Evolutionary conservation across 169 alveolate species (phyloP).

Genomic region (Plasmodium gonderi): DNA sequence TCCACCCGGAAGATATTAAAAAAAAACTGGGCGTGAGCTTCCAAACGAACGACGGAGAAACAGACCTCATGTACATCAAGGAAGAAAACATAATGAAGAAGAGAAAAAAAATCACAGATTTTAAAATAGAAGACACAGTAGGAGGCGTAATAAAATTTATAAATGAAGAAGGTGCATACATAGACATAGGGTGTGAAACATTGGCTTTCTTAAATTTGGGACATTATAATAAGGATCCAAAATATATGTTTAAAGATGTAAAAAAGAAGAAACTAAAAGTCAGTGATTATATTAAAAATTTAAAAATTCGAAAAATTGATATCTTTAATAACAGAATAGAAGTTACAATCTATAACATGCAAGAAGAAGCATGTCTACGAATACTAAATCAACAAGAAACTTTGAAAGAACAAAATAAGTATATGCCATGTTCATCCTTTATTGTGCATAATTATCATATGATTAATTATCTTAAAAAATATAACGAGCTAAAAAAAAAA

Average conservation of each 20-base stretch:
- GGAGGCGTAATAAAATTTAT: constrained; percentile 20
- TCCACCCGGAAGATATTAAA: neutral
- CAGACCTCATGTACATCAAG: constrained; percentile 58
- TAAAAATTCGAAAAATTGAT: constrained; percentile 51
- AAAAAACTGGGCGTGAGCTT: constrained; percentile 25
- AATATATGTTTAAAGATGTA: neutral
- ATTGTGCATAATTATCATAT: constrained; percentile 43
- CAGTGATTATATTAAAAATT: constrained; percentile 35
- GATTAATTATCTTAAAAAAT: constrained; percentile 49
- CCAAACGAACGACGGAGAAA: constrained; percentile 2
- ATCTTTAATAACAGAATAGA: constrained; percentile 39
- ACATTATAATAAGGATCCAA: constrained; percentile 66
- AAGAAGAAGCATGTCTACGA: constrained; percentile 64
- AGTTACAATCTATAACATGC: constrained; percentile 16
- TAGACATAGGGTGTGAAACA: constrained; percentile 72
- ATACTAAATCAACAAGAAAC: constrained; percentile 57
- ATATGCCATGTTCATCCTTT: constrained; percentile 47
- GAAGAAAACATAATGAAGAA: constrained; percentile 13
- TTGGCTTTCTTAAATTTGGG: constrained; percentile 64
- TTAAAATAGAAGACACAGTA: constrained; percentile 53
- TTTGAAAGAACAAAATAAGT: constrained; percentile 54
- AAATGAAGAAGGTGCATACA: constrained; percentile 69
- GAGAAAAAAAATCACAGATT: constrained; percentile 41
- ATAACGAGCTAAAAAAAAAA: constrained; percentile 43
- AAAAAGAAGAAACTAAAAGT: constrained; percentile 43